These are phyloP conservation scores for Exophiala aquamarina DNA, from an alignment of 2,329 filamentous ascomycete species.

Conservation along the genomic window DNA sequence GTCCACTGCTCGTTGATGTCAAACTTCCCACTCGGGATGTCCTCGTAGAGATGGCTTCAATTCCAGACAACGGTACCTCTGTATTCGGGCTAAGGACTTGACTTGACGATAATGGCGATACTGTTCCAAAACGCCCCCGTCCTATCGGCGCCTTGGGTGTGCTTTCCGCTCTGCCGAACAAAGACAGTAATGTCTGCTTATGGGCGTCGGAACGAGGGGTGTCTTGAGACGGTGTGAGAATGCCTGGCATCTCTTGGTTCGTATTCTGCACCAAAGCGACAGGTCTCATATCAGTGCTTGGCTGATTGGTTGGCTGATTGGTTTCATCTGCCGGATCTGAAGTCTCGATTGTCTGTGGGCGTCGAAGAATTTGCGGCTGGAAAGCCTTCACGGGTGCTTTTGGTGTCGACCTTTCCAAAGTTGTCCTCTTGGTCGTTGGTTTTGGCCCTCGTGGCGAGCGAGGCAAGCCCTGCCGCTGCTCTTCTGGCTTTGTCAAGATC, in stretches of 20 bases:
- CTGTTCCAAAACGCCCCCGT: conserved; percentile 15
- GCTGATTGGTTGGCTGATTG: background rate
- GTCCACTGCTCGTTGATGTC: conserved; percentile 24
- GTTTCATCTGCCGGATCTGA: background rate
- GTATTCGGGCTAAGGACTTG: conserved; percentile 22
- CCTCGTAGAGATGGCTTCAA: conserved; percentile 28
- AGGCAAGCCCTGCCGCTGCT: conserved; percentile 17
- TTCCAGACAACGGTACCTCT: conserved; percentile 22
- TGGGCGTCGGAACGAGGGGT: conserved; percentile 32
- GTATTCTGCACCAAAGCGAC: conserved; percentile 2
- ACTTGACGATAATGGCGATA: conserved; percentile 22
- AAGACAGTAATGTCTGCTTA: conserved; percentile 55
- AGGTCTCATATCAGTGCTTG: background rate
- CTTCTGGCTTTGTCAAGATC: conserved; percentile 28
- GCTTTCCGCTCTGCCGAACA: conserved; percentile 56
- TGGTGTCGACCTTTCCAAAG: conserved; percentile 12
- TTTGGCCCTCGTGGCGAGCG: conserved; percentile 17
- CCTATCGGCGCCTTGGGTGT: conserved; percentile 9
- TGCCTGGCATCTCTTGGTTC: conserved; percentile 1
- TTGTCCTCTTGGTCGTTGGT: conserved; percentile 11
- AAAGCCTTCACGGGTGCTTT: conserved; percentile 43
- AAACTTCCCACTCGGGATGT: conserved; percentile 27
- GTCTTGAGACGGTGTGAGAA: conserved; percentile 16
- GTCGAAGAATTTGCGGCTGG: conserved; percentile 55
- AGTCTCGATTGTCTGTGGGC: conserved; percentile 41